Conservation (phyloP, 139 green algal species). For the Chlorella sp. region DNA sequence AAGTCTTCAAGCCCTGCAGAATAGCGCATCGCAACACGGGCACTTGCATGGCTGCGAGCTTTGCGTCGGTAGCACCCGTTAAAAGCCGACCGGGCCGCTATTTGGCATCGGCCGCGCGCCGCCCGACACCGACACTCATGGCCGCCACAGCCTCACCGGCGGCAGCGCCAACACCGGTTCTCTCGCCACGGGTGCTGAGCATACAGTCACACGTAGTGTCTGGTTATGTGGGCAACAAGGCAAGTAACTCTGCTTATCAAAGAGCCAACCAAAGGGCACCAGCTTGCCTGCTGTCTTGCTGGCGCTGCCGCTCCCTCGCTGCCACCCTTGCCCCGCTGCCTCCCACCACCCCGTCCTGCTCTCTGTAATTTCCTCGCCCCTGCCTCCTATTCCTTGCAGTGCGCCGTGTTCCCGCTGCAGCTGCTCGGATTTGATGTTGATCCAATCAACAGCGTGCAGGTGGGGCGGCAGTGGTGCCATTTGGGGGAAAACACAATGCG, state of each 20-base stretch:
- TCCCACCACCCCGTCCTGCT: background rate
- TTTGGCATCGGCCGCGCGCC: background rate
- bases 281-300: background rate
- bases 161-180: background rate
- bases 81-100: no score
- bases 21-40: no score
- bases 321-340: no score
- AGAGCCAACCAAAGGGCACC: no score
- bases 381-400: background rate
- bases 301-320: no score
- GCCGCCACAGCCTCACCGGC: background rate
- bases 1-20: no score
- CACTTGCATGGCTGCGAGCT: no score
- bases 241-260: background rate
- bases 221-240: slow-evolving; percentile 94
- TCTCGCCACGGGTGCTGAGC: slow-evolving; percentile 22
- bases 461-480: slow-evolving; percentile 13
- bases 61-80: no score
- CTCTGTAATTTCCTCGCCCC: background rate
- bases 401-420: slow-evolving; percentile 91
- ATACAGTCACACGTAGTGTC: slow-evolving; percentile 72
- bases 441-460: slow-evolving; percentile 83
- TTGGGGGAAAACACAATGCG: no score
- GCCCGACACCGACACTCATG: background rate
- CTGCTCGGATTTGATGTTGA: slow-evolving; percentile 93